Base-by-base conservation (phyloP, 345 rosid species). In the Hibiscus mutabilis region DNA sequence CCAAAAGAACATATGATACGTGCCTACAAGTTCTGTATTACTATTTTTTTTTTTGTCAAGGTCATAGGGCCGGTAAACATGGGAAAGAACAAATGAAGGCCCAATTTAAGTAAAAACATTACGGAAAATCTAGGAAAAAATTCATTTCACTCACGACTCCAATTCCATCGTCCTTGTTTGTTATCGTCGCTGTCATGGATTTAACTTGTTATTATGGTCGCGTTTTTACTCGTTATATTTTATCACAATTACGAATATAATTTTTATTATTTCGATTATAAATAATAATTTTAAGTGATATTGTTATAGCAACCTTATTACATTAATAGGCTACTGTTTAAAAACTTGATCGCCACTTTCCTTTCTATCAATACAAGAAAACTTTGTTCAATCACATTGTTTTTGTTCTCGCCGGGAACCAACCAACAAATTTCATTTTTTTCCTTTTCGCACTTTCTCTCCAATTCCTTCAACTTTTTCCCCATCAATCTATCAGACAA, bases 51-150 rank as follows among this genome's bases (percentile, higher is more conserved):
- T 35, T 35, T 35, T 0, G 40, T 35, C 40, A 37, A 2, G 9
- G 2, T 7, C 42, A 1, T 37, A 5, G 68, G 60, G 35, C 68
- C 68, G 22, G 47, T 3, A 4, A 4, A 19, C 2, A 49, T 53
- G 6, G 9, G 1, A 7, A 37, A 37, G 42, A 37, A 35, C 40
- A 35, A 35, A 35, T 35, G 40, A 31, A 10, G 42, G 74, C 42
- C 55, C 16, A 44, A 55, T 11, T 10, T 8, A 16, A 29, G 70
- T 49, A 74, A 75, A 60, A 71, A 72, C 76, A 77, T 47, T 5
- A 80, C 40, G 76, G 70, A 74, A 55, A 24, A 44, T 29, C 47
- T 60, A 24, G 8, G 40, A 35, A 35, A 29, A 29, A 6, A 0
- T 35, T 1, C 8, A 35, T 35, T 35, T 35, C 9, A 35, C 56